These are phyloP conservation scores for Poa pratensis DNA, from an alignment of 176 grass and related monocot species.

Conservation along the genomic window DNA sequence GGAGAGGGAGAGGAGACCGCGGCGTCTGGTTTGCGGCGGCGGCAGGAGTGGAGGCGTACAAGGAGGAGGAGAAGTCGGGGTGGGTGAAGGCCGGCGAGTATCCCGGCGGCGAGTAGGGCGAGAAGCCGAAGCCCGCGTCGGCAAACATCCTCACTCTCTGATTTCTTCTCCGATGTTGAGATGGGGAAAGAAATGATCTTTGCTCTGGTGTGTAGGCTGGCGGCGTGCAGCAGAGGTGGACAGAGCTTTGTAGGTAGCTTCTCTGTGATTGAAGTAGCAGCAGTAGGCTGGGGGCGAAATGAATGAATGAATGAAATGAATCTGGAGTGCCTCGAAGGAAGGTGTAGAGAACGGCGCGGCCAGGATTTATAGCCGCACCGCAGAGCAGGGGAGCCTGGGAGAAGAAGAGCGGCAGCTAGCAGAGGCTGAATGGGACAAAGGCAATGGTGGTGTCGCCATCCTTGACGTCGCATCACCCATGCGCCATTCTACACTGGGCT, in stretches of 20 bases:
- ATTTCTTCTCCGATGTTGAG: not conserved
- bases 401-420: not conserved
- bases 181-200: too few species aligned
- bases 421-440: not conserved
- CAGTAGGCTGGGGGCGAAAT: not conserved
- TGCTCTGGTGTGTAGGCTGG: too few species aligned
- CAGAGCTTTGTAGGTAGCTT: too few species aligned
- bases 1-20: not conserved
- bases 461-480: too few species aligned
- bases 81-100: not conserved
- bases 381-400: not conserved
- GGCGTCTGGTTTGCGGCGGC: not conserved
- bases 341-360: not conserved
- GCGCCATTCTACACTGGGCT: too few species aligned
- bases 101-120: conserved; percentile 27
- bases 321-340: not conserved
- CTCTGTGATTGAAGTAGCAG: not conserved
- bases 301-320: not conserved
- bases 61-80: conserved; percentile 28
- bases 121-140: conserved; percentile 48
- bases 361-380: not conserved
- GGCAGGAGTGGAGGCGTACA: not conserved
- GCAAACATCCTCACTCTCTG: conserved; percentile 49
- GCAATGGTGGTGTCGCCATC: not conserved
- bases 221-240: too few species aligned